phyloP scores from a whole-genome alignment of 176 grass and related monocot genomes.

The Phoenix dactylifera region DNA sequence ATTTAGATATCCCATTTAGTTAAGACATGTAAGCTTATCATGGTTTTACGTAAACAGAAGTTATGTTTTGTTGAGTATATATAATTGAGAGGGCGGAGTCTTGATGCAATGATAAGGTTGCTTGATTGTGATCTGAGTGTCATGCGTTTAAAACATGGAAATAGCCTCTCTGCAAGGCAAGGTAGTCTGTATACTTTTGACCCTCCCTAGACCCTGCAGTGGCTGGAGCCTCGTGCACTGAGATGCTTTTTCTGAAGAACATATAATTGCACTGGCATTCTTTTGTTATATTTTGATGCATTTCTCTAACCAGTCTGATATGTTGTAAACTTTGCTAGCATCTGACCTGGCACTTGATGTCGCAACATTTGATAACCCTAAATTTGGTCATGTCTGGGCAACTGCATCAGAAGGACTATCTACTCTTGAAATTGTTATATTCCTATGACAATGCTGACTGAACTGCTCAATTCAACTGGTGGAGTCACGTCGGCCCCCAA shows the following conservation, averaged over 20 bases:
- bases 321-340: slow-evolving; percentile 38
- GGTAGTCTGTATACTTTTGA: too few species aligned
- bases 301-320: not conserved
- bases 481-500: slow-evolving; percentile 24
- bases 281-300: not conserved
- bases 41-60: too few species aligned
- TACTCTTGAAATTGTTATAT: slow-evolving; percentile 89
- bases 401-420: slow-evolving; percentile 46
- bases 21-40: too few species aligned
- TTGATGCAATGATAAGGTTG: too few species aligned
- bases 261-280: not conserved
- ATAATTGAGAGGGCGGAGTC: not conserved
- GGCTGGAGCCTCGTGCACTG: too few species aligned
- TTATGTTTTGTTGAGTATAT: too few species aligned
- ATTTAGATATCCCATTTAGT: too few species aligned
- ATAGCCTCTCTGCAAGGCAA: too few species aligned
- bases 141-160: too few species aligned
- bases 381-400: slow-evolving; percentile 62
- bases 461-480: slow-evolving; percentile 35
- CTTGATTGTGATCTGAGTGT: too few species aligned
- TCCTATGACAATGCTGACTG: slow-evolving; percentile 66
- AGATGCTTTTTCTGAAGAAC: not conserved
- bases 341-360: slow-evolving; percentile 74
- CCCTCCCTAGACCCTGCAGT: too few species aligned
- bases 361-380: slow-evolving; percentile 64